Evolutionary conservation across 257 asterid species (phyloP).

Genomic region (Rauvolfia tetraphylla): DNA sequence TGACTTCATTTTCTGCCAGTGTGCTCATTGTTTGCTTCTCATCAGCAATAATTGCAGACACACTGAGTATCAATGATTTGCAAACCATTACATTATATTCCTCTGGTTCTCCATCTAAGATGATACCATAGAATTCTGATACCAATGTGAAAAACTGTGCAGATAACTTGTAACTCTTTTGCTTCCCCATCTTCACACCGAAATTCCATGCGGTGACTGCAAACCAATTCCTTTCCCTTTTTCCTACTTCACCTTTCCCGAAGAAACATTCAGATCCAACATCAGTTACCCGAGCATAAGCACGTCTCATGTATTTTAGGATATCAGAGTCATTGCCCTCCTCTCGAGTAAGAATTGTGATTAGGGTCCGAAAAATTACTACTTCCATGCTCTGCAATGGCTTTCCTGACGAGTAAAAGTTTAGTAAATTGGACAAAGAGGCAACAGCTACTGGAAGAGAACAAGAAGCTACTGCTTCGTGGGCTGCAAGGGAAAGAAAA

Average conservation of each 20-base stretch:
- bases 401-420: slow-evolving; percentile 60
- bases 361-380: slow-evolving; percentile 72
- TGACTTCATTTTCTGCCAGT: slow-evolving; percentile 63
- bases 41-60: slow-evolving; percentile 66
- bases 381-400: slow-evolving; percentile 73
- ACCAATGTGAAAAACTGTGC: slow-evolving; percentile 79
- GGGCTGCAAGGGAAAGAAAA: slow-evolving; percentile 87
- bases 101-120: slow-evolving; percentile 50
- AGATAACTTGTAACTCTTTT: slow-evolving; percentile 48
- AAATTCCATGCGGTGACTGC: slow-evolving; percentile 80
- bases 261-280: slow-evolving; percentile 62
- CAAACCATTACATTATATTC: slow-evolving; percentile 54
- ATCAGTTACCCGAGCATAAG: slow-evolving; percentile 57
- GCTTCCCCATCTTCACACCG: slow-evolving; percentile 74
- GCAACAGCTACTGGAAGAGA: slow-evolving; percentile 72
- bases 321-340: slow-evolving; percentile 49
- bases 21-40: slow-evolving; percentile 54
- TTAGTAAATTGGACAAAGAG: slow-evolving; percentile 67
- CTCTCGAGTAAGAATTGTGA: slow-evolving; percentile 62
- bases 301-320: slow-evolving; percentile 68
- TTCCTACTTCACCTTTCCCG: slow-evolving; percentile 80
- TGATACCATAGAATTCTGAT: slow-evolving; percentile 57
- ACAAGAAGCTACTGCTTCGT: slow-evolving; percentile 80
- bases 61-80: slow-evolving; percentile 65
- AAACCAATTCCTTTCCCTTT: slow-evolving; percentile 87